Evolutionary conservation across 164 flowering plant genomes (phyloP).

Genomic region (Tinospora cordifolia): DNA sequence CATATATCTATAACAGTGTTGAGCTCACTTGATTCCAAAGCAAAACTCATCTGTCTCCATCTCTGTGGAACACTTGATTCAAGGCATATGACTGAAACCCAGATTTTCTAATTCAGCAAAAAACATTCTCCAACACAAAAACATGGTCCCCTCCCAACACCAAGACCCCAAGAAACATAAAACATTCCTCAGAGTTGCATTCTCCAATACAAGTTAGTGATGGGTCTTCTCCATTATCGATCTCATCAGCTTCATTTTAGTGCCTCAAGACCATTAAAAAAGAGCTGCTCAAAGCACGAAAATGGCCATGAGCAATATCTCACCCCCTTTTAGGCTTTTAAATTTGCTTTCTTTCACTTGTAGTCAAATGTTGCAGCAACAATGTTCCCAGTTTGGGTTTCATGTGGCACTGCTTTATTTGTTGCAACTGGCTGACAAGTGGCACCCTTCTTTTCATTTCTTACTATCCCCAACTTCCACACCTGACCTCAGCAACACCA

Average conservation of each 20-base stretch:
- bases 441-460: constrained; percentile 13
- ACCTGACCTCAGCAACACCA: too few relatives aligned
- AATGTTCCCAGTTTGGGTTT: constrained; percentile 16
- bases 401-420: constrained; percentile 20
- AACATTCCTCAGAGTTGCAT: constrained; percentile 26
- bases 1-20: neutral
- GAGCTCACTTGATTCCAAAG: neutral
- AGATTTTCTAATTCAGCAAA: constrained; percentile 3
- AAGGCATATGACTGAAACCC: constrained; percentile 10
- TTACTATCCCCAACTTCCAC: constrained; percentile 3
- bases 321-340: neutral
- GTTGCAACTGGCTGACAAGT: constrained; percentile 24
- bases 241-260: constrained; percentile 3
- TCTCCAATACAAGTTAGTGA: constrained; percentile 10
- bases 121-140: constrained; percentile 24
- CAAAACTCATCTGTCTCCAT: neutral
- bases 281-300: constrained; percentile 9
- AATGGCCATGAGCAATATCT: constrained; percentile 1
- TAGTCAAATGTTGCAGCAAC: constrained; percentile 14
- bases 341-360: constrained; percentile 4
- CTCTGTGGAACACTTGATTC: constrained; percentile 9
- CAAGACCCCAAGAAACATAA: constrained; percentile 7
- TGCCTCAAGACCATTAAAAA: constrained; percentile 17
- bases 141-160: constrained; percentile 28
- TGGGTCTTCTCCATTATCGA: constrained; percentile 16